Evolutionary conservation across 208 protist species (phyloP).

Genomic region (Trypanosoma melophagium): DNA sequence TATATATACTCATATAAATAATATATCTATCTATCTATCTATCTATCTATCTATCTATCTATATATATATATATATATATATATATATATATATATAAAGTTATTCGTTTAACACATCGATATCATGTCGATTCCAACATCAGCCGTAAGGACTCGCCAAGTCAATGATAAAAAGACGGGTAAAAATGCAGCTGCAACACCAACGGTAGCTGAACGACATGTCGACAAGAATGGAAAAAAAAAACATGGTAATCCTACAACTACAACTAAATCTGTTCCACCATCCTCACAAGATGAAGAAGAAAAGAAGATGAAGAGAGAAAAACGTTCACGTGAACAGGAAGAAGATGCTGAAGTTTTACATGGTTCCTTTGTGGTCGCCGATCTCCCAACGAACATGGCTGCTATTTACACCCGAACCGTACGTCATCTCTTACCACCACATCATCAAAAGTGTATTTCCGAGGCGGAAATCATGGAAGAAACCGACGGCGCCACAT

Average conservation of each 20-base stretch:
- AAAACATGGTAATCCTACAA: background rate
- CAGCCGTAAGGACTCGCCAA: background rate
- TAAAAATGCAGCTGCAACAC: background rate
- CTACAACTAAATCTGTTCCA: background rate
- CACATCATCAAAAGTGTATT: constrained; percentile 22
- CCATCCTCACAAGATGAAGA: background rate
- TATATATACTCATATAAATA: background rate
- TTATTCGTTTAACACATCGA: background rate
- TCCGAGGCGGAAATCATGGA: constrained; percentile 55
- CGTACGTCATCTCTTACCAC: constrained; percentile 49
- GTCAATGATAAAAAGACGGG: background rate
- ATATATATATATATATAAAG: too few species aligned
- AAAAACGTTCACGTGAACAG: constrained; percentile 10
- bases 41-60: too few species aligned
- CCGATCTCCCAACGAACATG: constrained; percentile 63
- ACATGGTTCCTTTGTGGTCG: constrained; percentile 64
- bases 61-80: too few species aligned
- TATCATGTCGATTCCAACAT: background rate
- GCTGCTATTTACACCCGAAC: constrained; percentile 64
- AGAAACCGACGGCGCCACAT: constrained; percentile 69
- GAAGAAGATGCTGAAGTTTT: constrained; percentile 39
- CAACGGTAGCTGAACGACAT: background rate
- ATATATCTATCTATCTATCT: background rate
- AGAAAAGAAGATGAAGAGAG: background rate
- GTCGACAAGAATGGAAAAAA: background rate